These are phyloP conservation scores for Nicotiana rustica DNA, from an alignment of 305 asterid species.

Conservation along the genomic window DNA sequence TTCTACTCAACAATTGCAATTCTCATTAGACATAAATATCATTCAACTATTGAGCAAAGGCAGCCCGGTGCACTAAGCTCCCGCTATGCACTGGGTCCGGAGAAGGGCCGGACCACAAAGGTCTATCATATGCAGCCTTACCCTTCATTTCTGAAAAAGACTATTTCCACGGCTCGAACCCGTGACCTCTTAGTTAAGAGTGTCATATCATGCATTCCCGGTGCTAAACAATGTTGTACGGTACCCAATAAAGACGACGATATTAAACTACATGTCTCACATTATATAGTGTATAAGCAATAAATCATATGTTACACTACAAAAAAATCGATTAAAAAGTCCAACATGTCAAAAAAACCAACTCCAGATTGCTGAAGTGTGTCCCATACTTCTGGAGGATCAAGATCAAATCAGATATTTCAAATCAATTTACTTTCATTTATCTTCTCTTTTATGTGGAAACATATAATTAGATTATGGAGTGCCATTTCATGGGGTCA, in stretches of 20 bases:
- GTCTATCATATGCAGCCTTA: no score
- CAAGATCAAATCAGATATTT: neutral
- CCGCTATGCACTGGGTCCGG: no score
- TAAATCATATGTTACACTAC: neutral
- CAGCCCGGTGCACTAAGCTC: no score
- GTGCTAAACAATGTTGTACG: neutral
- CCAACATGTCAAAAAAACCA: neutral
- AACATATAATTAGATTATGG: neutral
- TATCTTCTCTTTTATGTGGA: neutral
- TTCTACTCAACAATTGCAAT: neutral
- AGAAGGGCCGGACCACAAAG: no score
- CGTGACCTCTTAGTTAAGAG: neutral
- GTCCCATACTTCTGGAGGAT: neutral
- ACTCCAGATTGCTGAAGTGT: neutral
- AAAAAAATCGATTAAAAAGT: neutral
- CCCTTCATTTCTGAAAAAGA: no score
- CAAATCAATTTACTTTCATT: neutral
- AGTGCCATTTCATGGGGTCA: neutral
- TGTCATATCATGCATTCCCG: neutral
- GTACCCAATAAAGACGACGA: neutral
- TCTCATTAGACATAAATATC: neutral
- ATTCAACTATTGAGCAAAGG: neutral
- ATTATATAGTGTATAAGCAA: neutral
- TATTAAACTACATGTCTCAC: no score
- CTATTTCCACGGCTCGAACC: no score